Base-by-base conservation (phyloP, 768 basidiomycete species). In the Termitomyces titanicus region DNA sequence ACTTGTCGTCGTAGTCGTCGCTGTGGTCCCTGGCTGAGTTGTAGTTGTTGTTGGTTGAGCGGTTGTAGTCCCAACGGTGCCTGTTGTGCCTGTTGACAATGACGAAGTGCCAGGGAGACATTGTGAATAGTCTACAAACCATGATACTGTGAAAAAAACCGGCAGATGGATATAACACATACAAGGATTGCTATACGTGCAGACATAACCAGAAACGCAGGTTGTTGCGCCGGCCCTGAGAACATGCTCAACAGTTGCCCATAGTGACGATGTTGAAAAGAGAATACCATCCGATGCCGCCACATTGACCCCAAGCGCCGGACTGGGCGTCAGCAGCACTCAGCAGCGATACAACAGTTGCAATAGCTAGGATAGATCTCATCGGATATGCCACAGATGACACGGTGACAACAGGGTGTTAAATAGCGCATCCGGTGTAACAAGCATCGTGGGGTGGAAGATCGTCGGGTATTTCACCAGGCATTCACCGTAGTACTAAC, bases 51-150 rank as follows among this genome's bases (percentile, higher is more conserved):
- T 22, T 63, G 65, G 63, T 11, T 61, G 47, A 29, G 39, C 45
- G 22, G 69, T 68, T 33, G 69, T 62, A 20, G 68, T 66, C 8
- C 63, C 57, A 3, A 68, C 59, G 3, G 72, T 67, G n/a, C 72
- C 61, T 15, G 73, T 63, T 5, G 65, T 44, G 7, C 56, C 42
- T 20, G 68, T 66, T 15, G 67, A 59, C 15, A 63, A 46, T 15
- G 68, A 49, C 5, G 70, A 51, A 20, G 65, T 58, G 24, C 72
- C 76, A 10, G 80, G 80, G 22, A 79, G 61, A 59, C 82, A 82
- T 65, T 82, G 81, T 2, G 79, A 82, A 61, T 82, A 80, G 60
- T 78, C 80, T 82, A 37, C 25, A 29, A 20, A 54, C 11, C 15
- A 9, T 31, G n/a, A 42, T 38, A 5, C 17, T 42, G 38, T 51